These are phyloP conservation scores for Yamadazyma blattariae DNA, from an alignment of 1,139 yeast genomes.

Conservation along the genomic window DNA sequence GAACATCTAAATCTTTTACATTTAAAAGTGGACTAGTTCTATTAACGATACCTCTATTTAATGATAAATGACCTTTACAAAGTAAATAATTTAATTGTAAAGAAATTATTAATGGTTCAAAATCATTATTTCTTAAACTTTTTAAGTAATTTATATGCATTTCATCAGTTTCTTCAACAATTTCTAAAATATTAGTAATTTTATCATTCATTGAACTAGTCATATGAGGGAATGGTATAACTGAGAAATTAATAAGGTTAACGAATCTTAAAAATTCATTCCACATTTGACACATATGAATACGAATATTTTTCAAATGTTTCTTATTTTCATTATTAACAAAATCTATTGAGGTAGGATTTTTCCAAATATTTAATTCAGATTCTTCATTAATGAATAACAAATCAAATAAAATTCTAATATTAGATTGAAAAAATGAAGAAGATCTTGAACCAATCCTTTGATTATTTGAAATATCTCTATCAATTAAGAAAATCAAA, in stretches of 20 bases:
- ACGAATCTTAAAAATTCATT: conserved; percentile 29
- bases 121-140: conserved; percentile 16
- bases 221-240: conserved; percentile 23
- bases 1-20: conserved; percentile 20
- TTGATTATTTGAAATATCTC: conserved; percentile 15
- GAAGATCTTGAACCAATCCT: conserved; percentile 4
- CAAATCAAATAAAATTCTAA: not conserved
- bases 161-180: conserved; percentile 27
- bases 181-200: conserved; percentile 18
- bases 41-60: conserved; percentile 24
- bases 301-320: conserved; percentile 23
- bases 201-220: conserved; percentile 21
- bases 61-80: conserved; percentile 21
- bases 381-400: not conserved
- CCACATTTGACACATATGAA: conserved; percentile 38
- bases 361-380: conserved; percentile 29
- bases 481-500: conserved; percentile 22
- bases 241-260: conserved; percentile 30
- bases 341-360: conserved; percentile 28
- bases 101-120: conserved; percentile 18
- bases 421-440: not conserved
- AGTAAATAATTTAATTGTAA: conserved; percentile 30
- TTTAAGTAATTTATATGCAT: conserved; percentile 26
- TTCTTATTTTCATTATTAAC: conserved; percentile 16
- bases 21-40: conserved; percentile 22